Evolutionary conservation across 768 basidiomycete species (phyloP).

Genomic region (Hysterangium stoloniferum): DNA sequence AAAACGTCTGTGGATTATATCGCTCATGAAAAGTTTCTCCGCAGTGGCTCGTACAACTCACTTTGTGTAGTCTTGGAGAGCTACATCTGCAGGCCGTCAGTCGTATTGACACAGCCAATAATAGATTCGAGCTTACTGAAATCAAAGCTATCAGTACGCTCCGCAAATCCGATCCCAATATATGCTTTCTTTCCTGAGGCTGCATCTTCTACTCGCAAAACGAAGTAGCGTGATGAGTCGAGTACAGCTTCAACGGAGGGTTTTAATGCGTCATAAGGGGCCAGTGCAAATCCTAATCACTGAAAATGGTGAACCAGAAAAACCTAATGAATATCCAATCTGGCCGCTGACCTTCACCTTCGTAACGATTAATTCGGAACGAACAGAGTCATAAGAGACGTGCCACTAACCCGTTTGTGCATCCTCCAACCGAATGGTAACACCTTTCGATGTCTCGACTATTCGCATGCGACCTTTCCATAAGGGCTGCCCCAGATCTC

Average conservation of each 20-base stretch:
- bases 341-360: constrained; percentile 54
- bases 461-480: constrained; percentile 92
- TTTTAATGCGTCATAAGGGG: constrained; percentile 68
- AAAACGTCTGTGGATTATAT: constrained; percentile 39
- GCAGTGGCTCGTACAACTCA: constrained; percentile 30
- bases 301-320: constrained; percentile 16
- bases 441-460: constrained; percentile 64
- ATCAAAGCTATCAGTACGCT: constrained; percentile 84
- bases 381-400: not conserved
- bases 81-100: constrained; percentile 50
- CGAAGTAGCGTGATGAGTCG: constrained; percentile 93
- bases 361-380: constrained; percentile 7
- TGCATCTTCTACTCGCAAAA: constrained; percentile 80
- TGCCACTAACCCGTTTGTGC: constrained; percentile 56
- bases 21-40: constrained; percentile 7
- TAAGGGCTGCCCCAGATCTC: constrained; percentile 70
- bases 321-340: constrained; percentile 11
- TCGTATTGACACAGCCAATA: not conserved
- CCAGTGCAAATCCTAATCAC: constrained; percentile 77
- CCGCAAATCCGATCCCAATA: constrained; percentile 89
- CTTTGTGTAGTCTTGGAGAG: constrained; percentile 83
- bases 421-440: constrained; percentile 75
- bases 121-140: constrained; percentile 57
- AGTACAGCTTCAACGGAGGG: constrained; percentile 92
- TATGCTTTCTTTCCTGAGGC: constrained; percentile 70